Evolutionary conservation across 305 asterid genomes (phyloP).

Genomic region (Andrographis paniculata): DNA sequence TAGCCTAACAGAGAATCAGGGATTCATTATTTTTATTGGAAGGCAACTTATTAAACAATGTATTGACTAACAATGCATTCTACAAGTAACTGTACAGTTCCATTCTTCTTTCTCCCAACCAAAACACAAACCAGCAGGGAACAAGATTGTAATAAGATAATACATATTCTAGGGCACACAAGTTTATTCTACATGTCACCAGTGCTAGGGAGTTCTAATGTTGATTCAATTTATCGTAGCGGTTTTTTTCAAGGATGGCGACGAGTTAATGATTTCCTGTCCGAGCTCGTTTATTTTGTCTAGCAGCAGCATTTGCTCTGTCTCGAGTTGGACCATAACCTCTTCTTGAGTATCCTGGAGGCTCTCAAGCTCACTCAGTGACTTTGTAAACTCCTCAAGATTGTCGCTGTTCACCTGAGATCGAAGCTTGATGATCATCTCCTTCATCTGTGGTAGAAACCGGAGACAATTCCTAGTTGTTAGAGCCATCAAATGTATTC

Average conservation of each 20-base stretch:
- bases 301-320: slow-evolving; percentile 67
- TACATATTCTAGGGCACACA: too few relatives aligned
- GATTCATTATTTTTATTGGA: too few relatives aligned
- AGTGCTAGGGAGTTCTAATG: too few relatives aligned
- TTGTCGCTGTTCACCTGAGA: slow-evolving; percentile 55
- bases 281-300: slow-evolving; percentile 84
- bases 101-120: too few relatives aligned
- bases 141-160: too few relatives aligned
- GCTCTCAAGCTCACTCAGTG: slow-evolving; percentile 62
- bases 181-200: too few relatives aligned
- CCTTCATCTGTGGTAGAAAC: slow-evolving; percentile 51
- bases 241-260: slow-evolving; percentile 38
- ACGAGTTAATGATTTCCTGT: slow-evolving; percentile 72
- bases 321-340: slow-evolving; percentile 66
- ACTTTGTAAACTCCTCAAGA: slow-evolving; percentile 48
- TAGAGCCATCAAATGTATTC: background rate
- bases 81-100: too few relatives aligned
- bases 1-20: too few relatives aligned
- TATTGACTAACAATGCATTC: too few relatives aligned
- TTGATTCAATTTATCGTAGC: slow-evolving; percentile 33
- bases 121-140: too few relatives aligned
- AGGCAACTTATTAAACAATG: too few relatives aligned
- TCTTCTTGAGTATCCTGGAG: slow-evolving; percentile 73
- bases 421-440: slow-evolving; percentile 61
- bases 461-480: slow-evolving; percentile 10